phyloP scores from a whole-genome alignment of 2,329 filamentous ascomycete genomes.

The Neophaeococcomyces mojaviensis region DNA sequence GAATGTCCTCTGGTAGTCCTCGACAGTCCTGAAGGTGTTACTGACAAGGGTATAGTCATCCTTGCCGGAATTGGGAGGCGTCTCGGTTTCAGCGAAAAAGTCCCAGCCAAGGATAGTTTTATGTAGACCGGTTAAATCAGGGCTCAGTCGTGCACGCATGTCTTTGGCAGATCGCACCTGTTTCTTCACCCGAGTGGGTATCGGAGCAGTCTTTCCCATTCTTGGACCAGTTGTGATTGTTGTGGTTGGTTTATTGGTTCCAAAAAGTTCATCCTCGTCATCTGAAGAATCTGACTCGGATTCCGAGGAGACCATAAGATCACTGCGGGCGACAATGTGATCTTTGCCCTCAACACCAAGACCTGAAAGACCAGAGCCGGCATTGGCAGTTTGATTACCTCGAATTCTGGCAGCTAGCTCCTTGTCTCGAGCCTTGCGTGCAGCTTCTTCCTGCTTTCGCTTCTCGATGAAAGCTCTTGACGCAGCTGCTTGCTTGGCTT shows the following conservation, averaged over 20 bases:
- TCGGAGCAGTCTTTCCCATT: conserved; percentile 30
- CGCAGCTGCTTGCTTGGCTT: conserved; percentile 27
- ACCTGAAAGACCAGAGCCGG: conserved; percentile 69
- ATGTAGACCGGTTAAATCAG: conserved; percentile 78
- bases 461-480: conserved; percentile 61
- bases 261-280: conserved; percentile 63
- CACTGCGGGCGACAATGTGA: conserved; percentile 61
- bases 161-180: conserved; percentile 79
- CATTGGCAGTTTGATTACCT: conserved; percentile 54
- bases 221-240: conserved; percentile 37
- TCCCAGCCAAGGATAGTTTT: conserved; percentile 87
- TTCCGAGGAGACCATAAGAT: conserved; percentile 77
- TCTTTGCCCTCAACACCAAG: conserved; percentile 72
- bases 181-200: conserved; percentile 74
- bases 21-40: conserved; percentile 66
- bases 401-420: conserved; percentile 60
- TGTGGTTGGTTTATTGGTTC: conserved; percentile 30
- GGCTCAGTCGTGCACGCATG: conserved; percentile 84
- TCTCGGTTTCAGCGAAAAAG: conserved; percentile 81
- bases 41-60: conserved; percentile 69
- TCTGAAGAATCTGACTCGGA: conserved; percentile 70
- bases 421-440: conserved; percentile 63
- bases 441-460: conserved; percentile 66
- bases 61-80: conserved; percentile 65
- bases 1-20: conserved; percentile 80